phyloP scores from a whole-genome alignment of 805 yeast species.

The Cyberlindnera petersonii region DNA sequence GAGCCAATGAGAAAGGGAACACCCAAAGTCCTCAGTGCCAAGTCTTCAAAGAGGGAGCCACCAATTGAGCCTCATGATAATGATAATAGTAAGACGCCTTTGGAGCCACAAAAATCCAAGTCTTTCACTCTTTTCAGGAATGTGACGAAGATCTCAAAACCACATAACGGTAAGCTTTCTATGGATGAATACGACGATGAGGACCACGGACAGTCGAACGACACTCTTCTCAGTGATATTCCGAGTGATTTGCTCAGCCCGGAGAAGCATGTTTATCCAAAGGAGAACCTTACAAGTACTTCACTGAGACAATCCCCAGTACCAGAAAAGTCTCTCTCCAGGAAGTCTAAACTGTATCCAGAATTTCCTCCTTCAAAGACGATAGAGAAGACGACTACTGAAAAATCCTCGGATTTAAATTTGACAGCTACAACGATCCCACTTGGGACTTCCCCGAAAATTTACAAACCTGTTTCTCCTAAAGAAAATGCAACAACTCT shows the following conservation, averaged over 20 bases:
- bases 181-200: conserved; percentile 6
- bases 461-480: too few relatives aligned
- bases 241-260: conserved; percentile 27
- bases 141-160: not conserved
- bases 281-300: conserved; percentile 13
- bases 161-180: not conserved
- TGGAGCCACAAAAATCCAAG: not conserved
- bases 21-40: conserved; percentile 13
- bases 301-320: not conserved
- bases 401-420: too few relatives aligned
- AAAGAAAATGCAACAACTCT: too few relatives aligned
- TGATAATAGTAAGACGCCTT: not conserved
- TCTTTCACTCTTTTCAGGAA: conserved; percentile 10
- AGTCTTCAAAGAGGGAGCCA: conserved; percentile 3
- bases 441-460: too few relatives aligned
- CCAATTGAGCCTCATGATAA: not conserved
- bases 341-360: conserved; percentile 1
- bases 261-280: conserved; percentile 23
- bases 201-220: conserved; percentile 10
- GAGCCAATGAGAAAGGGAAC: conserved; percentile 25
- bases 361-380: not conserved
- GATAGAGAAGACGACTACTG: not conserved
- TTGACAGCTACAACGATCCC: too few relatives aligned
- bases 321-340: not conserved
- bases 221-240: conserved; percentile 22